phyloP scores from a whole-genome alignment of 1,284 basidiomycete genomes.

The Singerocomus inundabilis region DNA sequence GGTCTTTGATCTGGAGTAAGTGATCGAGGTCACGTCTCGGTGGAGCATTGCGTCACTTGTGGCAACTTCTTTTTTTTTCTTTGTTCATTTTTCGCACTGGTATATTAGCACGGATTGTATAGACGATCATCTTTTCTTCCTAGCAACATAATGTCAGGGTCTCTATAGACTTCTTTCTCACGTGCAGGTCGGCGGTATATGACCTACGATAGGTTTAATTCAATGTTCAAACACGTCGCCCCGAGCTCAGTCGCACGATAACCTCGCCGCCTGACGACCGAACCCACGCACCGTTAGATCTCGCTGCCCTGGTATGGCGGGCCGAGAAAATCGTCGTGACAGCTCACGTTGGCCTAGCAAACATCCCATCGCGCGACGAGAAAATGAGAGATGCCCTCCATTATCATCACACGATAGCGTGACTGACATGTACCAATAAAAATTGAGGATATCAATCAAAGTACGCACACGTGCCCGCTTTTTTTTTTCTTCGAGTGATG shows the following conservation, averaged over 20 bases:
- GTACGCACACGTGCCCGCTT: too few relatives aligned
- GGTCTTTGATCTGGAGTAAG: conserved; percentile 68
- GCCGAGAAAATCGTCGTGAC: too few relatives aligned
- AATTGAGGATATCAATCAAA: too few relatives aligned
- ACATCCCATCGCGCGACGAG: neutral
- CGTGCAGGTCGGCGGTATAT: neutral
- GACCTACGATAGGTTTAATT: neutral
- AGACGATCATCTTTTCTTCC: conserved; percentile 3
- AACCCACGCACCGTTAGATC: neutral
- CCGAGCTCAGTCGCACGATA: neutral
- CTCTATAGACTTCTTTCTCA: neutral
- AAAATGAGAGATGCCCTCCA: neutral
- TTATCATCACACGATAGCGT: neutral
- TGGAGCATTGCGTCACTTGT: neutral
- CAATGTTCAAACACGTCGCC: neutral
- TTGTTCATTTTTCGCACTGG: neutral
- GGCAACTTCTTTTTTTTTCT: neutral
- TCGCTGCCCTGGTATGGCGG: too few relatives aligned
- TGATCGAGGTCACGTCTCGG: neutral
- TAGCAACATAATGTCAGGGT: conserved; percentile 2
- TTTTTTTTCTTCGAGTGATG: too few relatives aligned
- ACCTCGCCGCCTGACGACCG: neutral
- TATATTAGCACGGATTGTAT: neutral
- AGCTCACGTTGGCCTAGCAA: too few relatives aligned
- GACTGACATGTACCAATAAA: neutral